Base-by-base conservation (phyloP, 75 land plant species). In the Sequoia sempervirens region DNA sequence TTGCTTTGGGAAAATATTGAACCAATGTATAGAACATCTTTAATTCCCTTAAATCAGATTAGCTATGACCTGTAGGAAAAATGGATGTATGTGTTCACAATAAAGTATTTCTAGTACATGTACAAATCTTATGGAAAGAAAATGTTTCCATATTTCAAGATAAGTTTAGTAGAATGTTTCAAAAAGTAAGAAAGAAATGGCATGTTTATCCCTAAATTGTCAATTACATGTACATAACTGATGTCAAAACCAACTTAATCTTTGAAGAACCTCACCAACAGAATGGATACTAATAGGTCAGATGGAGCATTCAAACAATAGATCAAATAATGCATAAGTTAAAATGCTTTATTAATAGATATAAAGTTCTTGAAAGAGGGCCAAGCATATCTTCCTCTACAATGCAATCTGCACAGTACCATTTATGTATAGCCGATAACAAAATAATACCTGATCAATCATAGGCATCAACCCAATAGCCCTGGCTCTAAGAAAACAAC, bases 381-480 rank as follows among this genome's bases (percentile, higher is more conserved):
- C 50, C 13, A 43, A 28, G 28, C 5, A 43, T 26, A 47, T 78
- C 80, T 26, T 78, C 41, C 80, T 78, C 4, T 45, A 47, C n/a
- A 28, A 70, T 78, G 10, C 32, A 11, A 70, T 32, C 73, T 61
- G 32, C 12, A 32, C 12, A 32, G 12, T 13, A 70, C 13, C 36
- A 30, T 70, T 70, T 70, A 70, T 30, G 73, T 23, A 32, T 1
- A 70, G 40, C 80, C n/a, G 40, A 34, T 79, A 17, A 79, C 46
- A 80, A 80, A 11, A 9, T 52, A 34, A 12, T 90, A 90, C 91
- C 91, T 90, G 91, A 80, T 90, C 91, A 84, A 90, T 89, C 91
- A 92, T 92, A 47, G 93, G 91, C 94, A 89, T 92, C 20, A 92
- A 86, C 36, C 93, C 93, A 56, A 92, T 90, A 11, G 94, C 94